Conservation (phyloP, 306 rosid genomes). For the Fragaria vesca region DNA sequence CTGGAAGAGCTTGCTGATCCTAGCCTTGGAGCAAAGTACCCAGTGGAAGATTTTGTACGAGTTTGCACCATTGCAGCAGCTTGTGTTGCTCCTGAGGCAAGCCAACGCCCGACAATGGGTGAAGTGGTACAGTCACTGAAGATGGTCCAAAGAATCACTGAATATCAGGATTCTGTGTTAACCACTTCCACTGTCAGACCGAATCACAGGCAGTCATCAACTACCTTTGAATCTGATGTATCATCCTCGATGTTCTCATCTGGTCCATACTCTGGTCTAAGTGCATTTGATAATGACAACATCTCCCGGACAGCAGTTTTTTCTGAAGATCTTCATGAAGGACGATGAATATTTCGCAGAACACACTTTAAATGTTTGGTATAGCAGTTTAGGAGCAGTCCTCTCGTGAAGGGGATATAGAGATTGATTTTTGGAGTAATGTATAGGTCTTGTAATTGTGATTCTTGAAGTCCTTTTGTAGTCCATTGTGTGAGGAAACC, state of each 20-base stretch:
- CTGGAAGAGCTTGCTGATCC: too few species aligned
- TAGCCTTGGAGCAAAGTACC: too few species aligned
- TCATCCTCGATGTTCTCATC: slow-evolving; percentile 21
- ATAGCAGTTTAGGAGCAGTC: slow-evolving; percentile 21
- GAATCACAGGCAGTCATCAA: too few species aligned
- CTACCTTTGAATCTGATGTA: too few species aligned
- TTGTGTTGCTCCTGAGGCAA: too few species aligned
- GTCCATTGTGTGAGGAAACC: slow-evolving; percentile 30
- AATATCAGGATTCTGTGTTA: slow-evolving; percentile 42
- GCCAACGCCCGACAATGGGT: too few species aligned
- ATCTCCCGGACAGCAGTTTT: slow-evolving; percentile 74
- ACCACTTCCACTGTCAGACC: too few species aligned
- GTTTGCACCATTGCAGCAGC: too few species aligned
- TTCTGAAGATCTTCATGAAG: slow-evolving; percentile 99
- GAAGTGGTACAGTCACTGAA: too few species aligned
- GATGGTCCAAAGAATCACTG: slow-evolving; percentile 91
- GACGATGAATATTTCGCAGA: slow-evolving; percentile 53
- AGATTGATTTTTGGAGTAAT: slow-evolving; percentile 24
- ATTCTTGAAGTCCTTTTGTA: slow-evolving; percentile 21
- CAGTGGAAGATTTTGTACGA: too few species aligned
- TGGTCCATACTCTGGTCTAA: slow-evolving; percentile 10
- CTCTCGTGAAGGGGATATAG: slow-evolving; percentile 20
- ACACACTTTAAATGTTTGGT: slow-evolving; percentile 16
- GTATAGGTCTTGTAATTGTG: slow-evolving; percentile 33
- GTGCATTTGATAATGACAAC: slow-evolving; percentile 75